These are phyloP conservation scores for Thelonectria rubi DNA, from an alignment of 2,329 filamentous ascomycete species.

Conservation along the genomic window DNA sequence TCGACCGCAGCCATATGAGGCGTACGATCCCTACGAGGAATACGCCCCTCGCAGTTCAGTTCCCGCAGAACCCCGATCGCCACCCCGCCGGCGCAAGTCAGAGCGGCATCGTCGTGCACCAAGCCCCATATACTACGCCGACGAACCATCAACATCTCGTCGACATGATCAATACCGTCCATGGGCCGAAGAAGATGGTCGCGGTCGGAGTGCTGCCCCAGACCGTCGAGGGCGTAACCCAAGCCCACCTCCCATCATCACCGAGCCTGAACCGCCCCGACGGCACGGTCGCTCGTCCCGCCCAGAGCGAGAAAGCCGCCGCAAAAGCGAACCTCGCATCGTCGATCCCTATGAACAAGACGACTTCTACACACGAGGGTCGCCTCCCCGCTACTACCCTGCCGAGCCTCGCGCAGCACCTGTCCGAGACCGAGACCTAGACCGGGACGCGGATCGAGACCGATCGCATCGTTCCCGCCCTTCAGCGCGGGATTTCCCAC, in stretches of 20 bases:
- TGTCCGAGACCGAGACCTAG: conserved; percentile 5
- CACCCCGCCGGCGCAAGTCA: conserved; percentile 38
- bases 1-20: conserved; percentile 7
- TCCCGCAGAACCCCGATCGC: conserved; percentile 18
- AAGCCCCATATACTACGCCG: conserved; percentile 32
- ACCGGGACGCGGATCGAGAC: background rate
- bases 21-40: conserved; percentile 33
- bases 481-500: conserved; percentile 20
- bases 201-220: conserved; percentile 37
- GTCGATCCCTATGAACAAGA: conserved; percentile 16
- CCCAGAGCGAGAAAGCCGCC: conserved; percentile 22
- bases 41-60: conserved; percentile 26
- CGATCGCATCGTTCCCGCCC: conserved; percentile 31
- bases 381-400: conserved; percentile 12
- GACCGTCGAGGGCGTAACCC: conserved; percentile 27
- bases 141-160: conserved; percentile 27
- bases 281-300: conserved; percentile 32
- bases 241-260: conserved; percentile 31
- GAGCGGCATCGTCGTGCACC: conserved; percentile 33
- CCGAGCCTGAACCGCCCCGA: conserved; percentile 33
- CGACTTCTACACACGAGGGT: conserved; percentile 1
- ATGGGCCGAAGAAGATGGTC: conserved; percentile 31
- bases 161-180: conserved; percentile 15
- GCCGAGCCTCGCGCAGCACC: conserved; percentile 15
- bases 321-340: conserved; percentile 19